Evolutionary conservation across 1,284 basidiomycete genomes (phyloP).

Genomic region (Agaricales sp.): DNA sequence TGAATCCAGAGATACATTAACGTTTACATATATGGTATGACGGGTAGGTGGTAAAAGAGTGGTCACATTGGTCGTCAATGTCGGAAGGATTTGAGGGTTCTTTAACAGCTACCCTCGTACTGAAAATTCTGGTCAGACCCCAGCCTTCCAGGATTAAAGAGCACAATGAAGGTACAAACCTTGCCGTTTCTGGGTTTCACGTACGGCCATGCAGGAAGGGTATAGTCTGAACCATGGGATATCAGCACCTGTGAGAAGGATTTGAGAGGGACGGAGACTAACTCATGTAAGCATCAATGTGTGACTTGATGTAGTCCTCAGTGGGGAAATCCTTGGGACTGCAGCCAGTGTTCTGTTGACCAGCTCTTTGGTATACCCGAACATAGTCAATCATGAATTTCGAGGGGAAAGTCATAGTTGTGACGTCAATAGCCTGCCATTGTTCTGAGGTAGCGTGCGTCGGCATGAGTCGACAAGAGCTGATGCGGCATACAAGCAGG

Average conservation of each 20-base stretch:
- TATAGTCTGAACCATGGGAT: neutral
- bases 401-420: conserved; percentile 50
- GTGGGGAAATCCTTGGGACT: conserved; percentile 52
- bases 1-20: neutral
- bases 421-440: conserved; percentile 35
- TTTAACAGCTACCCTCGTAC: neutral
- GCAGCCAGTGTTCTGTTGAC: conserved; percentile 41
- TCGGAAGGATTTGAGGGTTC: neutral
- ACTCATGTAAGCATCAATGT: neutral
- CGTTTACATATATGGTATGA: neutral
- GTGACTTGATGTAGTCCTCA: conserved; percentile 45
- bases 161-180: neutral
- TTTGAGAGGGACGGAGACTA: neutral
- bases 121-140: too few relatives aligned
- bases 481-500: conserved; percentile 1
- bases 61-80: neutral
- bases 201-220: neutral
- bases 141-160: too few relatives aligned
- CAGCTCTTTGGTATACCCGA: conserved; percentile 59
- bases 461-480: neutral
- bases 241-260: neutral
- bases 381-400: conserved; percentile 64
- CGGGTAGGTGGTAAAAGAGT: neutral
- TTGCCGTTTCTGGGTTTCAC: neutral
- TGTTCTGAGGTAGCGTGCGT: conserved; percentile 36